Percentiles rank a stretch among this genome's conserved stretches.
Conservation (phyloP, 2,329 filamentous ascomycete genomes). For the Sarocladium brachiariae region DNA sequence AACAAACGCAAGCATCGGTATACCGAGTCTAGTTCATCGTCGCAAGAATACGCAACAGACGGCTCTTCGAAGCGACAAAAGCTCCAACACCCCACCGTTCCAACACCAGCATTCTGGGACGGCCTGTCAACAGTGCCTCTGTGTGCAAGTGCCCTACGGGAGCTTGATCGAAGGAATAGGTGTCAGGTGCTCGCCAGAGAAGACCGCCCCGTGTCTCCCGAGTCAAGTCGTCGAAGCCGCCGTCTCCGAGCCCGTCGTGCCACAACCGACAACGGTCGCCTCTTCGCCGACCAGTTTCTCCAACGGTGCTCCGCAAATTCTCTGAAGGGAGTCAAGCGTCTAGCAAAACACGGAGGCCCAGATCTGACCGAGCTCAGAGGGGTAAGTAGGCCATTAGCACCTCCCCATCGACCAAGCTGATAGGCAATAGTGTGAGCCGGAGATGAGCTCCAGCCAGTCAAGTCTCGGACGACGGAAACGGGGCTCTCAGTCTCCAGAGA, state of each 20-base stretch:
- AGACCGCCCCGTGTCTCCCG: neutral
- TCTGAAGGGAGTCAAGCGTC: neutral
- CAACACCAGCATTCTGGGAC: neutral
- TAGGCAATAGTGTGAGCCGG: neutral
- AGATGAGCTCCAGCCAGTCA: neutral
- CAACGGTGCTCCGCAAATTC: neutral
- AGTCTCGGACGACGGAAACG: neutral
- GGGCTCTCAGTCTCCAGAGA: neutral
- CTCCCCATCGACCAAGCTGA: neutral
- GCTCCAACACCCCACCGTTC: neutral
- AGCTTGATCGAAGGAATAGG: neutral
- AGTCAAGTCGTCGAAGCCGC: neutral
- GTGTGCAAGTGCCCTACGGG: neutral
- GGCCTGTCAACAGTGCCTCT: neutral
- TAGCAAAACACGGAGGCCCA: neutral
- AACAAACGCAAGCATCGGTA: neutral
- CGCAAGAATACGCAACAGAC: neutral
- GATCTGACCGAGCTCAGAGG: neutral
- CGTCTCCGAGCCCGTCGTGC: neutral
- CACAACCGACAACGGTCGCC: neutral
- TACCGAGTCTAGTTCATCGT: neutral
- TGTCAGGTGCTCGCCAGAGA: neutral
- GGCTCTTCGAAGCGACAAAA: neutral
- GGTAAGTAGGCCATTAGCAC: neutral
- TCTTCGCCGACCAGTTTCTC: neutral